Base-by-base conservation (phyloP, 1,139 yeast genomes). In the Sporopachydermia cereana region DNA sequence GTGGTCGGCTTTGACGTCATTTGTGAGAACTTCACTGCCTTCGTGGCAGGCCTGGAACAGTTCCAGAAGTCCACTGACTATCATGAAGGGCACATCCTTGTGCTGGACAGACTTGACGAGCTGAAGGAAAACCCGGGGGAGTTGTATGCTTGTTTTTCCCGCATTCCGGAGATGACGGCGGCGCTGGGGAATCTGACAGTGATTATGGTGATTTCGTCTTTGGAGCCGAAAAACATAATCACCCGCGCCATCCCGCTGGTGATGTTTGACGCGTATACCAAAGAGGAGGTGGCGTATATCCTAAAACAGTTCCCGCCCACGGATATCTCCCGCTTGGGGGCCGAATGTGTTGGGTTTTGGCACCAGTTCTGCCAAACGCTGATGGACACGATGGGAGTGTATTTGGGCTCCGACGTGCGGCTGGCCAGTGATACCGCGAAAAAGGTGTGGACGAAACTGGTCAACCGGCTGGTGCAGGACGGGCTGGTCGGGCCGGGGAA, bases 31-130 rank as follows among this genome's bases (percentile, higher is more conserved):
- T 69, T 76, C 50, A 63, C 74, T 27, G 65, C 66, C 9, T 77
- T 77, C 49, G 55, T 66, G 21, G 58, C 66, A 12, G 64, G 69
- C 2, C 50, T 77, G 23, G 68, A 65, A 46, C 63, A 57, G 27
- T 70, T 72, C 49, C 57, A 68, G 20, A 52, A 53, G 5, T 61
- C 60, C 3, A 53, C 66, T 0, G 50, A 53, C 0, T 71, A 68
- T 49, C 43, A 50, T 0, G 61, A 65, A 2, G 67, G 64, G n/a
- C 81, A 77, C 52, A 68, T 76, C 3, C 57, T 79, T 36, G 77
- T 79, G 0, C 61, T 79, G n/a, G 85, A 79, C 52, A 59, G 79
- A 9, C 65, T 76, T 29, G 84, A 79, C 54, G 70, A 69, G 48
- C 66, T 79, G 41, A 68, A 70, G 53, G 84, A 76, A 36, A 64